Percentiles rank a stretch among this genome's conserved stretches.
Evolutionary conservation across 106 monocot genomes (phyloP).

Genomic region (Alisma plantagoaquatica): DNA sequence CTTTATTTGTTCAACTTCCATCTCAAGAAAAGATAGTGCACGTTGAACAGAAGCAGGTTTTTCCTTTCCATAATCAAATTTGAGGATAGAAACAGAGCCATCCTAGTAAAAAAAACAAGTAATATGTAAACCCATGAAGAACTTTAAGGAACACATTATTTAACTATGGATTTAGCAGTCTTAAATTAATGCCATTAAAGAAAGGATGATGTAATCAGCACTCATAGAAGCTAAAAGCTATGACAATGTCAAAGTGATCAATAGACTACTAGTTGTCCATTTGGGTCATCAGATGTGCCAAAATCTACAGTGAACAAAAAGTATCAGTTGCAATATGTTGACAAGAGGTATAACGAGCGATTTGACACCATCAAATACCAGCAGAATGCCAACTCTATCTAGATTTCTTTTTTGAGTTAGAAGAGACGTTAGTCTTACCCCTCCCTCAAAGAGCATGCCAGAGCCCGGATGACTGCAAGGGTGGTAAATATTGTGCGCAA

Average conservation of each 20-base stretch:
- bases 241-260: background rate
- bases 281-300: background rate
- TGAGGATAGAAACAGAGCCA: constrained; percentile 87
- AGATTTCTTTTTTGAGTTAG: no score
- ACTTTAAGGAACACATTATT: background rate
- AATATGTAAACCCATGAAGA: background rate
- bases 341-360: background rate
- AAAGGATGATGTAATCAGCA: no score
- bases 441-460: no score
- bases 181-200: no score
- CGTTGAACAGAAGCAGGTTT: constrained; percentile 93
- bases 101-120: constrained; percentile 35
- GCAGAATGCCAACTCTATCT: background rate
- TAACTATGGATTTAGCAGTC: no score
- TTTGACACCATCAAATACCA: background rate
- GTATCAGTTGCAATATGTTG: background rate
- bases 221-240: no score
- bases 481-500: no score
- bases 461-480: no score
- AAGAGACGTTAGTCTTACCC: no score
- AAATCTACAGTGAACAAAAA: background rate
- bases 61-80: constrained; percentile 79
- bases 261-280: background rate
- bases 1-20: constrained; percentile 99
- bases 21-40: constrained; percentile 92